phyloP scores from a whole-genome alignment of 192 early-diverging fungal species.

The Oehlia diaphana region DNA sequence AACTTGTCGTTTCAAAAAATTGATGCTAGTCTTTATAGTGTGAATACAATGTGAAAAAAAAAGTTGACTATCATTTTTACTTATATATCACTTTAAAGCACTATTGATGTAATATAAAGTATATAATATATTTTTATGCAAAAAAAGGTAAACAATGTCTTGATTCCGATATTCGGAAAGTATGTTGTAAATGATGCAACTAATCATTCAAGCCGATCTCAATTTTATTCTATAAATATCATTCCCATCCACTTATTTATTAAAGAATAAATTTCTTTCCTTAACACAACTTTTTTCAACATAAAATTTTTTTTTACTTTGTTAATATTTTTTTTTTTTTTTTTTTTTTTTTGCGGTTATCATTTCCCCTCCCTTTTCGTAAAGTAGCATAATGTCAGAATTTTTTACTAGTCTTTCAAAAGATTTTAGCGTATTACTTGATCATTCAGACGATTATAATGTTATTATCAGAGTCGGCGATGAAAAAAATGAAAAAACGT shows the following conservation, averaged over 20 bases:
- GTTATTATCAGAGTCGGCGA: slow-evolving; percentile 7
- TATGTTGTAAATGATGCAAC: no score
- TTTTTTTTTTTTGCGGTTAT: not conserved
- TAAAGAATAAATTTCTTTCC: not conserved
- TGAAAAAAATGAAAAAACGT: not conserved
- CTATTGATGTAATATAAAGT: not conserved
- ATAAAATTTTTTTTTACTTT: no score
- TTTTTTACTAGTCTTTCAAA: not conserved
- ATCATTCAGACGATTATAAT: not conserved
- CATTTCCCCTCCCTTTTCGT: not conserved
- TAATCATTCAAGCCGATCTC: not conserved
- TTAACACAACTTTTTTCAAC: not conserved
- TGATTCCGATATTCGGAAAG: not conserved
- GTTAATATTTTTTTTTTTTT: not conserved
- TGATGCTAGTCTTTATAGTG: no score
- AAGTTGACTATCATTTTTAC: no score
- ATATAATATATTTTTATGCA: not conserved
- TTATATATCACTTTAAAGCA: no score
- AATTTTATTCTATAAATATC: not conserved
- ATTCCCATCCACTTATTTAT: no score
- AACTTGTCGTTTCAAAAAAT: no score
- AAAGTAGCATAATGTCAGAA: not conserved
- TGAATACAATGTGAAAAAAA: no score
- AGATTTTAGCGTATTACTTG: slow-evolving; percentile 2
- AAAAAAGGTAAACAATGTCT: not conserved